Evolutionary conservation across 2,329 filamentous ascomycete genomes (phyloP), one percentile per base, ranked within the genome.

Genomic region (Sclerotinia minor): DNA sequence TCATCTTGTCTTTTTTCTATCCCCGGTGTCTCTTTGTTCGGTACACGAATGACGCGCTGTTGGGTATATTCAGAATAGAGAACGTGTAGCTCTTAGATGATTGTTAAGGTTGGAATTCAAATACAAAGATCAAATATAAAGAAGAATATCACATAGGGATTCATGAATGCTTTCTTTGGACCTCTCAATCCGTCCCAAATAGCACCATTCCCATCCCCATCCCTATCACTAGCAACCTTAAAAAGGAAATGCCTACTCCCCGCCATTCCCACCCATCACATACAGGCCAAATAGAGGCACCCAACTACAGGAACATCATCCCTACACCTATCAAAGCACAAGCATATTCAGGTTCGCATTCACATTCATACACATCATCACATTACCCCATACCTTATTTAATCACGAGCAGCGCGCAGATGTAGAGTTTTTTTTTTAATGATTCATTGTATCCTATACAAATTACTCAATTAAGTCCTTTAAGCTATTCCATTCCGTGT

Each of bases 361-460:
- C 38, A 15, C 11, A 38, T 15, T 41, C 38, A 41, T 13, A 41
- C 38, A 41, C 4, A 41, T 41, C 4, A 41, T 38, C 11, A 3
- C 35, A 38, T 41, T 41, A 41, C 38, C 15, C 13, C 38, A 13
- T 41, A 41, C 38, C 13, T 41, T 3, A 24, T 57, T 13, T 41
- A 13, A 41, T 17, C n/a, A 57, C 21, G 6, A 15, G 5, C 54
- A 57, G n/a, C 7, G 21, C 32, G n/a, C 29, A 35, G 19, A 38
- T n/a, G 19, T 35, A n/a, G 32, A 7, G n/a, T 21, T 55, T 15
- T 5, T 15, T 5, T 9, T 41, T 24, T 17, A 26, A 11, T 24
- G 17, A 41, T 57, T 57, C 54, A 41, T 57, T 57, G 54, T 41
- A 41, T 38, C 32, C 54, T 41, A 41, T 57, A 57, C 54, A 41